These are phyloP conservation scores for Cucurbita ficifolia DNA, from an alignment of 306 rosid genomes.

Conservation along the genomic window DNA sequence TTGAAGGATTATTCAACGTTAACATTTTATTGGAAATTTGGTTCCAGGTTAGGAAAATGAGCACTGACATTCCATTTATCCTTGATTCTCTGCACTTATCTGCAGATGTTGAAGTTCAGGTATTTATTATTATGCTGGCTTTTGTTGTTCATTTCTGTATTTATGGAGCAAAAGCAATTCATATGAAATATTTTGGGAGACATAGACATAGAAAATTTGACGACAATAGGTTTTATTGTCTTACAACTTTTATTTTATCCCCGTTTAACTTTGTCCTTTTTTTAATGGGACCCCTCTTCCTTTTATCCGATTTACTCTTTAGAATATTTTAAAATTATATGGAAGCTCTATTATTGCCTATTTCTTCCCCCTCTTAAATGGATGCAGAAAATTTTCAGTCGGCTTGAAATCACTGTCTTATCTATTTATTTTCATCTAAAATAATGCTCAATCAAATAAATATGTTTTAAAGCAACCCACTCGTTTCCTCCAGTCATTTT, in stretches of 20 bases:
- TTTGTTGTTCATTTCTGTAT: neutral
- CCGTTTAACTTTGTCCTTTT: neutral
- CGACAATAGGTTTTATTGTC: neutral
- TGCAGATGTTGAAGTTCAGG: constrained; percentile 69
- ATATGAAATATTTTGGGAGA: neutral
- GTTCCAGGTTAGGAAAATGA: constrained; percentile 64
- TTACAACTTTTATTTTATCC: neutral
- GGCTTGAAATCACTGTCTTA: neutral
- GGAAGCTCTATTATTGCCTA: neutral
- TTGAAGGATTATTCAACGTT: neutral
- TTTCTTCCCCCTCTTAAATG: neutral
- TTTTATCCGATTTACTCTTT: neutral
- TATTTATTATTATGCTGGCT: constrained; percentile 10
- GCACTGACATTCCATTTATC: constrained; percentile 59
- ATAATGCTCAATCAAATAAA: neutral
- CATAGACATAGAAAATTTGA: neutral
- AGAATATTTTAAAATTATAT: neutral
- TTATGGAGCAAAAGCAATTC: neutral
- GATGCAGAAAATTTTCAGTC: neutral
- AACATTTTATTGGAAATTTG: neutral
- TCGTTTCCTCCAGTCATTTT: neutral
- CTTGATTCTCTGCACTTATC: constrained; percentile 72
- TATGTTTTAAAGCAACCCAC: neutral
- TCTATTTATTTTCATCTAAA: neutral
- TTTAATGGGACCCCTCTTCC: neutral